phyloP scores from a whole-genome alignment of 805 yeast genomes.

The Sugiyamaella floridensis region DNA sequence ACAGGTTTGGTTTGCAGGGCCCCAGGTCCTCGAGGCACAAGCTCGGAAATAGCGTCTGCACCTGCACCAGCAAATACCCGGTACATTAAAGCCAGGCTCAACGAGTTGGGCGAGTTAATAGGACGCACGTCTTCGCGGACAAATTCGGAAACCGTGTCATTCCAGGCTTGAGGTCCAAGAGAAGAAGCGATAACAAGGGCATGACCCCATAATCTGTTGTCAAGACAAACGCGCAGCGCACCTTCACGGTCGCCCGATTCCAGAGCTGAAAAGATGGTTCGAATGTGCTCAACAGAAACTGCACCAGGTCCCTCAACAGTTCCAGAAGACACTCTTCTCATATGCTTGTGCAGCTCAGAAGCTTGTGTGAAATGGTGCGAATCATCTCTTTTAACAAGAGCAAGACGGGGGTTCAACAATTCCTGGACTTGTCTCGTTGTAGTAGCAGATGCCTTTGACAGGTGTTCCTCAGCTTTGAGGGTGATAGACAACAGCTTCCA shows the following conservation, averaged over 20 bases:
- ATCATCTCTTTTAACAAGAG: conserved; percentile 13
- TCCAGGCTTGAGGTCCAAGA: conserved; percentile 55
- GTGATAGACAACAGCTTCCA: conserved; percentile 32
- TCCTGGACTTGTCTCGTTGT: conserved; percentile 15
- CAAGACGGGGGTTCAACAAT: conserved; percentile 22
- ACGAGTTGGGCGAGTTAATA: conserved; percentile 31
- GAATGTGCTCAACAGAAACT: conserved; percentile 16
- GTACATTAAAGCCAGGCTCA: conserved; percentile 48
- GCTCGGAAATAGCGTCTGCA: conserved; percentile 44
- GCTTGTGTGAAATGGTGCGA: conserved; percentile 21
- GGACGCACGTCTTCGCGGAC: conserved; percentile 41
- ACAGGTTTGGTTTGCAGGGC: conserved; percentile 8
- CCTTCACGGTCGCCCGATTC: conserved; percentile 52
- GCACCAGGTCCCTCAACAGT: conserved; percentile 4
- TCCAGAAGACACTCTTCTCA: conserved; percentile 11
- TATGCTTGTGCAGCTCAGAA: conserved; percentile 20
- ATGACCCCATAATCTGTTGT: conserved; percentile 66
- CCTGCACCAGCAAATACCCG: conserved; percentile 60
- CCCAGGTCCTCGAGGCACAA: conserved; percentile 31
- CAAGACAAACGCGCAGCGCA: conserved; percentile 59
- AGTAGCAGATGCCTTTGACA: conserved; percentile 27
- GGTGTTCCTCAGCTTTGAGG: conserved; percentile 29
- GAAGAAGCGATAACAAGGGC: conserved; percentile 66
- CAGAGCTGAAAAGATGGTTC: conserved; percentile 14
- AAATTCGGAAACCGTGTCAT: conserved; percentile 51